phyloP scores from a whole-genome alignment of 2,329 filamentous ascomycete species.

The Sporothrix sp. region DNA sequence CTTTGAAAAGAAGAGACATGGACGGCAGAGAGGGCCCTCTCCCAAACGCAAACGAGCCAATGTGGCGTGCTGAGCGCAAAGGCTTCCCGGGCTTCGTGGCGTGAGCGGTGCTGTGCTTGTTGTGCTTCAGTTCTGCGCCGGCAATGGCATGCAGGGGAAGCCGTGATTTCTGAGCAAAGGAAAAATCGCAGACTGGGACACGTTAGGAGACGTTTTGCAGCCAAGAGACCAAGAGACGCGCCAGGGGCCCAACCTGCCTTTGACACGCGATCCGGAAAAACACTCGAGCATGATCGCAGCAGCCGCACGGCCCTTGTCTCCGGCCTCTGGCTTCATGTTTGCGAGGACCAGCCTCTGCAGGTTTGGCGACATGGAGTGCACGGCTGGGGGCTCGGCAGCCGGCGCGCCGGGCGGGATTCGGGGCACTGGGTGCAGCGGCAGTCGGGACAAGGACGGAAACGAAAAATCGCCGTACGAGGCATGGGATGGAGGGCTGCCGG shows the following conservation, averaged over 20 bases:
- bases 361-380: neutral
- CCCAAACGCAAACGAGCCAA: neutral
- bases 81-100: neutral
- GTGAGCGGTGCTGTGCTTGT: neutral
- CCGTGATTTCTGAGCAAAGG: too few relatives aligned
- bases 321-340: neutral
- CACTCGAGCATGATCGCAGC: neutral
- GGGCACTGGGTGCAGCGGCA: neutral
- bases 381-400: neutral
- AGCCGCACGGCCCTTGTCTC: neutral
- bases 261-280: neutral
- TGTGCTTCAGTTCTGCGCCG: neutral
- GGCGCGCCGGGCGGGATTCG: neutral
- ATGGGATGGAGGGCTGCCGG: too few relatives aligned
- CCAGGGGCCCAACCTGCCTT: too few relatives aligned
- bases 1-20: neutral
- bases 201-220: neutral
- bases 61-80: neutral
- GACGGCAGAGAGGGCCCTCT: neutral
- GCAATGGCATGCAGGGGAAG: neutral
- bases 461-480: too few relatives aligned
- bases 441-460: neutral
- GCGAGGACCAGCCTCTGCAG: neutral
- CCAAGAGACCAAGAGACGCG: too few relatives aligned
- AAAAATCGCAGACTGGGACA: neutral